Evolutionary conservation across 164 flowering plant species (phyloP), one percentile per base, ranked within the genome.

Genomic region (Santalum album): DNA sequence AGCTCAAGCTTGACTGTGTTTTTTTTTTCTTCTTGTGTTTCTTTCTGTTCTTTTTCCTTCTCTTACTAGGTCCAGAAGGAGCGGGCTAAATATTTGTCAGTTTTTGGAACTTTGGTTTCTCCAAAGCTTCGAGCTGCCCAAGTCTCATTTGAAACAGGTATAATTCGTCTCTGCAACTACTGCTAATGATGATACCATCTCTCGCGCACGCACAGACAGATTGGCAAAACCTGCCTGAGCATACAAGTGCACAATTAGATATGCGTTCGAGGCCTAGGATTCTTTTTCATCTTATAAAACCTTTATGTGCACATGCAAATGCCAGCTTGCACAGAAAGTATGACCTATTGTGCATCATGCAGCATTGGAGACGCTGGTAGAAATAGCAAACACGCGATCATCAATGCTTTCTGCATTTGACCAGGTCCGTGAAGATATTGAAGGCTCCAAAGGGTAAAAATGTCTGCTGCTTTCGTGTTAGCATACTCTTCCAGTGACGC

Each of bases 41-140:
- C n/a, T n/a, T n/a, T n/a, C n/a, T n/a, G n/a, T n/a, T 47, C 4
- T 22, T 25, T 22, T 21, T 34, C 49, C 15, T 56, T 38, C 42
- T 29, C 48, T 50, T 29, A 9, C 57, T 1, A 90, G 90, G 78
- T 75, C 40, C 77, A 78, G 58, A 83, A 71, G 65, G 81, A 80
- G 66, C 77, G 95, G 49, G 50, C 70, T 1, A 87, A 79, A 63
- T 72, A 82, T 20, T 59, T 87, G 29, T 78, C 90, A 23, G 71
- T 87, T 57, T 91, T 87, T 73, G 97, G 97, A 54, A 65, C 75
- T 32, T 67, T 87, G 64, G 87, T 87, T 60, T 87, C 96, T 52
- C 96, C 98, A 26, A 90, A 86, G 81, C 90, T 87, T 49, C 81
- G 95, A 38, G 52, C 65, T 60, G 77, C 98, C 34, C 98, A 87